phyloP scores from a whole-genome alignment of 192 early-diverging fungal species.

The Entomortierella lignicola region DNA sequence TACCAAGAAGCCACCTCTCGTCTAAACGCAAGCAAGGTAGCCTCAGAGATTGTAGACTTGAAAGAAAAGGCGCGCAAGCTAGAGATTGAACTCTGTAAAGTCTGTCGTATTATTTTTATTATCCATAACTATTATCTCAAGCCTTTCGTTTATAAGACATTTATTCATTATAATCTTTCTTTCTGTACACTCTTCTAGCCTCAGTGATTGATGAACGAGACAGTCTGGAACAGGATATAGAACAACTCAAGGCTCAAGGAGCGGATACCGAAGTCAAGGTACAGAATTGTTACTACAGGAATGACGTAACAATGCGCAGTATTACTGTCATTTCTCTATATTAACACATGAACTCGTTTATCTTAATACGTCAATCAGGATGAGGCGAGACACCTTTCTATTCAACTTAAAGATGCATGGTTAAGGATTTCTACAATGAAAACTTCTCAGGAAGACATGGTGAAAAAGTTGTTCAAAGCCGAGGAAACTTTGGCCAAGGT shows the following conservation, averaged over 20 bases:
- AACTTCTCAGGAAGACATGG: slow-evolving; percentile 16
- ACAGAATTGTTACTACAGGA: background rate
- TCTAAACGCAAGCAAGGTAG: slow-evolving; percentile 28
- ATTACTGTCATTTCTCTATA: background rate
- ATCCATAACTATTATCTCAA: too few relatives aligned
- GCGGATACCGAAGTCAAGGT: slow-evolving; percentile 13
- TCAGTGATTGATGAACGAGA: slow-evolving; percentile 30
- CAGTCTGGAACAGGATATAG: slow-evolving; percentile 13
- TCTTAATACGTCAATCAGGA: slow-evolving; percentile 29
- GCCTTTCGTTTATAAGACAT: too few relatives aligned
- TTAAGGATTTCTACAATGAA: slow-evolving; percentile 36
- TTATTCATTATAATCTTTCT: too few relatives aligned
- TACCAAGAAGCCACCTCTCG: slow-evolving; percentile 38
- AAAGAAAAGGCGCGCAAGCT: slow-evolving; percentile 40
- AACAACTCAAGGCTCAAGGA: background rate
- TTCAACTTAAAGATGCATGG: slow-evolving; percentile 40
- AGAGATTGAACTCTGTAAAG: slow-evolving; percentile 48
- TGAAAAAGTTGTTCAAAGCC: slow-evolving; percentile 24
- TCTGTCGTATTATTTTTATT: background rate
- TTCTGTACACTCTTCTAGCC: slow-evolving; percentile 11
- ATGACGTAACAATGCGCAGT: too few relatives aligned
- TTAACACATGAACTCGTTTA: background rate
- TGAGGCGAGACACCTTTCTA: slow-evolving; percentile 29
- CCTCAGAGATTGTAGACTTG: slow-evolving; percentile 42
- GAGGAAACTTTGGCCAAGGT: slow-evolving; percentile 17